Percentiles rank a stretch among this genome's conserved stretches.
These are phyloP conservation scores for Fusarium gaditjirri DNA, from an alignment of 2,329 filamentous ascomycete genomes.

Conservation along the genomic window DNA sequence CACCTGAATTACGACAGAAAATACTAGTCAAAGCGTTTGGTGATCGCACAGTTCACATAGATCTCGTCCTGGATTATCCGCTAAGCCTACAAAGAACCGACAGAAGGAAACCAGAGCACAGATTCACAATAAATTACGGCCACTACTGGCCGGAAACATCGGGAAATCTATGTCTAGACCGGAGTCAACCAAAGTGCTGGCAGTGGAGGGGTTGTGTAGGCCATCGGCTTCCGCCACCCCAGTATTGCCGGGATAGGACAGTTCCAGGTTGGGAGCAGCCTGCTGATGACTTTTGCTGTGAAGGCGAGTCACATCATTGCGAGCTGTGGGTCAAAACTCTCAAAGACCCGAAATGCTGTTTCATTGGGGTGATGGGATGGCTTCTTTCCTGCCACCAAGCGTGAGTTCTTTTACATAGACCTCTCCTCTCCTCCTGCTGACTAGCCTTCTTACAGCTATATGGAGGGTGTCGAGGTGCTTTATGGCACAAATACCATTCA, in stretches of 20 bases:
- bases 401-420: neutral
- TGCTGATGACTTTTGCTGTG: neutral
- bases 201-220: conserved; percentile 15
- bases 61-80: neutral
- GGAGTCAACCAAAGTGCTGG: neutral
- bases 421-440: too few species aligned
- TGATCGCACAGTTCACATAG: neutral
- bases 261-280: neutral
- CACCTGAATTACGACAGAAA: neutral
- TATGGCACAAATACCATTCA: conserved; percentile 9
- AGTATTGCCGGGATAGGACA: neutral
- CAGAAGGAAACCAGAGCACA: neutral
- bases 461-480: neutral
- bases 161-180: neutral
- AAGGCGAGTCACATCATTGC: neutral
- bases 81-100: neutral
- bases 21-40: neutral
- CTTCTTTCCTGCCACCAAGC: neutral
- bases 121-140: neutral
- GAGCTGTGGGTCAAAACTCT: neutral
- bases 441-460: neutral
- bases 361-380: conserved; percentile 5
- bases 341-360: neutral
- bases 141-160: neutral
- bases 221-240: neutral